Conservation (phyloP, 2,329 filamentous ascomycete species). For the Talaromyces rugulosus region DNA sequence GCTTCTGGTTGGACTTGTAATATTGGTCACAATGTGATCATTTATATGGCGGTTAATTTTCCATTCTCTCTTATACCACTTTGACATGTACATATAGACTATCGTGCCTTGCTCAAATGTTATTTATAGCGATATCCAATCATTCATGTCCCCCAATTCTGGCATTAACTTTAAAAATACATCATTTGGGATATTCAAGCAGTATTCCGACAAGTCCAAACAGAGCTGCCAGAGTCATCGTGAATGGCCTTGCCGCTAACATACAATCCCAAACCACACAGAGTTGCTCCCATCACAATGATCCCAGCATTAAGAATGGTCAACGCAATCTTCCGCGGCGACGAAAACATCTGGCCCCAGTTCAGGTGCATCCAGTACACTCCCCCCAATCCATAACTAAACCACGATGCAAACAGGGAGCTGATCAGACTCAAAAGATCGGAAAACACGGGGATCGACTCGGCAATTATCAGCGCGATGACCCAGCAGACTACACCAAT, state of each 20-base stretch:
- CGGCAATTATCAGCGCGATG: slow-evolving; percentile 62
- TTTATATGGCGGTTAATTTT: not conserved
- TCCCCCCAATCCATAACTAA: slow-evolving; percentile 49
- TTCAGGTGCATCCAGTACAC: slow-evolving; percentile 49
- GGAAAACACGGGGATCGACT: slow-evolving; percentile 63
- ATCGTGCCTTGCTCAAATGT: not conserved
- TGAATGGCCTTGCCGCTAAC: slow-evolving; percentile 37
- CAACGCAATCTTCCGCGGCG: slow-evolving; percentile 39
- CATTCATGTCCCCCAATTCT: not conserved
- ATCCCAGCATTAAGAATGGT: slow-evolving; percentile 22
- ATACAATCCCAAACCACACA: slow-evolving; percentile 40
- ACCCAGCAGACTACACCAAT: slow-evolving; percentile 56
- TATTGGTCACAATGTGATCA: not conserved
- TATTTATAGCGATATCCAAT: not conserved
- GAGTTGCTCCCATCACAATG: slow-evolving; percentile 16
- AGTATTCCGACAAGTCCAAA: not conserved
- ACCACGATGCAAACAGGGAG: slow-evolving; percentile 62
- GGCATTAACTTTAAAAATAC: not conserved
- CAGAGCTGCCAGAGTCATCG: slow-evolving; percentile 17
- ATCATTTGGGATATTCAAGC: not conserved
- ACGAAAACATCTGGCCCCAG: slow-evolving; percentile 36
- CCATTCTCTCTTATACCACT: not conserved
- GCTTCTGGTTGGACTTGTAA: not conserved
- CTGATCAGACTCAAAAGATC: slow-evolving; percentile 60
- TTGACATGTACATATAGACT: not conserved